Base-by-base conservation (phyloP, 345 rosid genomes). In the Salix caprea region DNA sequence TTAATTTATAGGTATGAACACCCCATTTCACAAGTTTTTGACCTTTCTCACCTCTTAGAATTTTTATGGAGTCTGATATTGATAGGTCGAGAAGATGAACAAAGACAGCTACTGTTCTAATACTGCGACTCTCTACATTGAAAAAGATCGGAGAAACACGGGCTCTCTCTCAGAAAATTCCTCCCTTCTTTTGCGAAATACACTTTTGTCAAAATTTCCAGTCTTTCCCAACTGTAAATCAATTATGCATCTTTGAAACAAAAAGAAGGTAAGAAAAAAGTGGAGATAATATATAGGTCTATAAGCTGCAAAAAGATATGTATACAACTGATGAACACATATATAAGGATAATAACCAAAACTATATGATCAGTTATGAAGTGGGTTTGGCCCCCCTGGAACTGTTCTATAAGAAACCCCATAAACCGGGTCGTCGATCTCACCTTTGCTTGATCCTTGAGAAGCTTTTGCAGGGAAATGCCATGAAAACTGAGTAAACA, bases 331-430 rank as follows among this genome's bases (percentile, higher is more conserved):
- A 34, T 72, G 66, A 68, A 67, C 36, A n/a, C 69, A 60, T 9
- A 70, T 36, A 66, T 32, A 68, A 72, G 24, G 60, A 26, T 50
- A 50, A 50, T 30, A 24, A 37, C n/a, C 34, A 70, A 66, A 44
- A 37, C 18, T 58, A 12, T 74, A 52, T 86, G 30, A 28, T 28
- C 82, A 86, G 70, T 88, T 89, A 78, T 89, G 91, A 74, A 88
- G 90, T 1, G 90, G 93, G 81, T 88, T 88, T 26, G 93, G 91
- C 19, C 93, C 90, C 4, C 73, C 85, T 0, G 91, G 91, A 71
- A 85, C 87, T 67, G 65, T 42, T 82, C 93, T 82, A 71, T 67
- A 62, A 26, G 91, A 86, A 74, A 73, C 90, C 37, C 76, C 85
- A 78, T 78, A 80, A 74, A 80, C 52, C 16, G 86, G 79, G 65